A percentile compares a stretch with the other conserved stretches of the same genome.
Conservation (phyloP, 257 asterid species). For the Echites panduratus region DNA sequence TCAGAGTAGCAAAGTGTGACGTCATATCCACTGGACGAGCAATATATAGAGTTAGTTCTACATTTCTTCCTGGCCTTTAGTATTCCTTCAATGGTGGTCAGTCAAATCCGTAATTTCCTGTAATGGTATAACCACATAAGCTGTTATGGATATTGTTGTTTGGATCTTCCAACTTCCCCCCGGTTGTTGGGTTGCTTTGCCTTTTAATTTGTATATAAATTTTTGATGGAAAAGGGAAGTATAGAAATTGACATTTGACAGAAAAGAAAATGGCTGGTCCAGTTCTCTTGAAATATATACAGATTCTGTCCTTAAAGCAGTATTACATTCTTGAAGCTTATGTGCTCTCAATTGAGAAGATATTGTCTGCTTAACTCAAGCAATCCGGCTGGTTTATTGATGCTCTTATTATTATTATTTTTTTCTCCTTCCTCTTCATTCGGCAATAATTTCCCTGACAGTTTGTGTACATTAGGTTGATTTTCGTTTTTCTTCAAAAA, state of each 20-base stretch:
- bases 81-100: not conserved
- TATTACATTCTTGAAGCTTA: not conserved
- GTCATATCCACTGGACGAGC: not conserved
- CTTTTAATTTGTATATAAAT: not conserved
- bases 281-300: not conserved
- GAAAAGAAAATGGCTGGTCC: not conserved
- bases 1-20: not conserved
- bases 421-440: not conserved
- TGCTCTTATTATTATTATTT: not conserved
- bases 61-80: not conserved
- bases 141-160: not conserved
- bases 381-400: not conserved
- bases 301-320: not conserved
- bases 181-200: no score
- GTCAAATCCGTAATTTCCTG: not conserved
- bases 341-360: not conserved
- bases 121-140: not conserved
- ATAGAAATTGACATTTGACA: not conserved
- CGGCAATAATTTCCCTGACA: not conserved
- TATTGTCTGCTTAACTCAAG: not conserved
- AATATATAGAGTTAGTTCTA: not conserved
- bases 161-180: not conserved
- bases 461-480: not conserved
- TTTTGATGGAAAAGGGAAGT: not conserved
- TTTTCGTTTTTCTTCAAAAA: no score